phyloP scores from a whole-genome alignment of 2,329 filamentous ascomycete genomes.

The Colletotrichum sp. region DNA sequence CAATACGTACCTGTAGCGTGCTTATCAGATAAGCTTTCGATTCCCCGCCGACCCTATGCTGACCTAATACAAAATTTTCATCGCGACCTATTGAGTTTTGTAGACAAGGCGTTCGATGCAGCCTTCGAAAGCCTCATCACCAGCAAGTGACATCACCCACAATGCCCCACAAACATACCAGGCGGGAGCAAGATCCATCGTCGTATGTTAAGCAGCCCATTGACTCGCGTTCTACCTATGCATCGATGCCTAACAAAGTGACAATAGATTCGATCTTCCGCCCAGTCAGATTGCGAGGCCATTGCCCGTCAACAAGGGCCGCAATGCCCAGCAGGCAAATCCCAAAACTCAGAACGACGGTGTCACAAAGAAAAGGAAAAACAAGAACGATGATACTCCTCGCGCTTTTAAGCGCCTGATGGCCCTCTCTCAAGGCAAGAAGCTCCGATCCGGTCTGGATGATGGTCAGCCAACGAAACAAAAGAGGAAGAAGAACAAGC shows the following conservation, averaged over 20 bases:
- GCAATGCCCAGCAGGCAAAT: not conserved
- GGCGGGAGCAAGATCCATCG: constrained; percentile 61
- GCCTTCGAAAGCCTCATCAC: not conserved
- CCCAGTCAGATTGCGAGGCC: constrained; percentile 54
- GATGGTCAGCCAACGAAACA: constrained; percentile 56
- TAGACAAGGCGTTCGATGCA: not conserved
- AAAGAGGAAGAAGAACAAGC: constrained; percentile 34
- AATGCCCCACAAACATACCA: constrained; percentile 91
- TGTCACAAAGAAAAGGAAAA: constrained; percentile 46
- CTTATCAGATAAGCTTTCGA: not conserved
- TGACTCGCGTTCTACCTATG: not conserved
- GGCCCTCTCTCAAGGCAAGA: constrained; percentile 71
- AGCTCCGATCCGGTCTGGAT: constrained; percentile 69
- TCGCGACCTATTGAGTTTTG: not conserved
- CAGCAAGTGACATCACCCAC: constrained; percentile 18
- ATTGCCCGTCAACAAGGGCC: constrained; percentile 47
- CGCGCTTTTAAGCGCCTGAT: constrained; percentile 88
- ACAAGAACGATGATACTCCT: constrained; percentile 78
- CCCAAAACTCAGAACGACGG: constrained; percentile 30
- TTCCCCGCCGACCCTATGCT: not conserved
- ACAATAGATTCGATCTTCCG: constrained; percentile 54
- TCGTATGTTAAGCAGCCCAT: constrained; percentile 45
- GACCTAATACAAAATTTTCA: constrained; percentile 12
- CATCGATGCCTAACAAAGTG: not conserved
- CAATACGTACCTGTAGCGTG: not conserved